These are phyloP conservation scores for Chalciporus sp. DNA, from an alignment of 1,284 basidiomycete species.

Conservation along the genomic window DNA sequence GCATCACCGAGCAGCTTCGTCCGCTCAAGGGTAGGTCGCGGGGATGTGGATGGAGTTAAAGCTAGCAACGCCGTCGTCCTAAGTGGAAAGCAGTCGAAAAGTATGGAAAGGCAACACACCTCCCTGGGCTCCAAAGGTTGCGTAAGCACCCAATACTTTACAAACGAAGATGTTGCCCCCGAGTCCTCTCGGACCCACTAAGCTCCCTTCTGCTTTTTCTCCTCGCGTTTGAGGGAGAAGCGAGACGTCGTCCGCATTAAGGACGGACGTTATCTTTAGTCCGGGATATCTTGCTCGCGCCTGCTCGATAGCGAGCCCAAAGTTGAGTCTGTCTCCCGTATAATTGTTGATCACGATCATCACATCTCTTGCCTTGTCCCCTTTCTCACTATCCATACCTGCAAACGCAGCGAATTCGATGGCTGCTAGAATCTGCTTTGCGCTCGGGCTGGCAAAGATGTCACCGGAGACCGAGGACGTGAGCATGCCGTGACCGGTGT, in stretches of 20 bases:
- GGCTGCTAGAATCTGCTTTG: slow-evolving; percentile 55
- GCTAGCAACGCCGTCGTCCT: neutral
- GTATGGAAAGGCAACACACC: slow-evolving; percentile 2
- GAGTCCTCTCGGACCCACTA: slow-evolving; percentile 59
- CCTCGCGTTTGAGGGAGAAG: slow-evolving; percentile 37
- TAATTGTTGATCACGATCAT: slow-evolving; percentile 50
- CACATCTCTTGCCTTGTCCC: slow-evolving; percentile 32
- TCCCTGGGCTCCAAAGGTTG: slow-evolving; percentile 44
- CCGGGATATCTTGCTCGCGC: slow-evolving; percentile 42
- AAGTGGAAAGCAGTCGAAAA: neutral
- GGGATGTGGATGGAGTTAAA: neutral
- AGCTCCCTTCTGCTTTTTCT: slow-evolving; percentile 20
- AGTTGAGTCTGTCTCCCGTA: slow-evolving; percentile 67
- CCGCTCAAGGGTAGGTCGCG: slow-evolving; percentile 12
- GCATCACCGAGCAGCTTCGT: slow-evolving; percentile 49
- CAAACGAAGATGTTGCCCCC: slow-evolving; percentile 71
- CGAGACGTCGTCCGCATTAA: slow-evolving; percentile 71
- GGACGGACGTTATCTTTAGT: slow-evolving; percentile 52
- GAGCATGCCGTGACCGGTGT: slow-evolving; percentile 63
- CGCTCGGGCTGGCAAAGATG: slow-evolving; percentile 66
- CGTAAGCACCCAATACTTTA: slow-evolving; percentile 64
- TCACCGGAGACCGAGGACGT: slow-evolving; percentile 62
- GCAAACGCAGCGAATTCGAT: slow-evolving; percentile 48
- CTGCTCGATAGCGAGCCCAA: slow-evolving; percentile 69
- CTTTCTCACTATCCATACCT: slow-evolving; percentile 2